Evolutionary conservation across 208 protist genomes (phyloP).

Genomic region (Strigomonas culicis): DNA sequence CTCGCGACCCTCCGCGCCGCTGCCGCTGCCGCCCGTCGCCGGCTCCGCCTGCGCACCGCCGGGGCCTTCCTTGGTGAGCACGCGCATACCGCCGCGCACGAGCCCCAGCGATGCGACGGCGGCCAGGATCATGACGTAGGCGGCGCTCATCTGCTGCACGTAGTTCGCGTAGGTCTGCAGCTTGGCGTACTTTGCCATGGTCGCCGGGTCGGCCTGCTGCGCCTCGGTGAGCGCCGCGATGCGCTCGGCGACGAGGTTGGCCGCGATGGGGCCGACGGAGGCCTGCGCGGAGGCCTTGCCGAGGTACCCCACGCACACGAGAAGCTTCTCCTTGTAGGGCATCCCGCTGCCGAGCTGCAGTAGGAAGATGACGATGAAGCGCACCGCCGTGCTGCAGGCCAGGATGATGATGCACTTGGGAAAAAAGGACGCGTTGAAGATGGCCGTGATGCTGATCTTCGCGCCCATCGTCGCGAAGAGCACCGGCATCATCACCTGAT

Average conservation of each 20-base stretch:
- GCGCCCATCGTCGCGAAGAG: slow-evolving; percentile 73
- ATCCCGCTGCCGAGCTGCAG: slow-evolving; percentile 50
- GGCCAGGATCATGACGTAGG: slow-evolving; percentile 83
- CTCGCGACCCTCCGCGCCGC: no score
- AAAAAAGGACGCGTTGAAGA: slow-evolving; percentile 70
- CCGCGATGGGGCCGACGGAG: slow-evolving; percentile 62
- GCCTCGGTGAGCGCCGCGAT: slow-evolving; percentile 30
- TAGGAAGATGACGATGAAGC: slow-evolving; percentile 44
- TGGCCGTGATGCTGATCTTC: slow-evolving; percentile 52
- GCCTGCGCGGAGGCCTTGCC: slow-evolving; percentile 77
- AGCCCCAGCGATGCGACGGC: slow-evolving; percentile 57
- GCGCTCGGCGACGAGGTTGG: slow-evolving; percentile 39
- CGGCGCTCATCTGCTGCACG: slow-evolving; percentile 61
- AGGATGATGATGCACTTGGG: slow-evolving; percentile 64
- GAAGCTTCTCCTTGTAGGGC: slow-evolving; percentile 46
- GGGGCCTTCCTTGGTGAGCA: slow-evolving; percentile 28
- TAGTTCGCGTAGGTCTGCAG: slow-evolving; percentile 57
- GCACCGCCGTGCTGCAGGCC: slow-evolving; percentile 47
- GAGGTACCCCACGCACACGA: slow-evolving; percentile 68
- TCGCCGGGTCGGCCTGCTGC: slow-evolving; percentile 13
- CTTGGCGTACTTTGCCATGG: slow-evolving; percentile 21
- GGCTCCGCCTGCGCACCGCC: slow-evolving; percentile 3
- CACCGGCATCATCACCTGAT: slow-evolving; percentile 65
- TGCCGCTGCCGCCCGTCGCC: neutral
- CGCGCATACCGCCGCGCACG: slow-evolving; percentile 40